Evolutionary conservation across 768 basidiomycete species (phyloP).

Genomic region (Naganishia randhawae): DNA sequence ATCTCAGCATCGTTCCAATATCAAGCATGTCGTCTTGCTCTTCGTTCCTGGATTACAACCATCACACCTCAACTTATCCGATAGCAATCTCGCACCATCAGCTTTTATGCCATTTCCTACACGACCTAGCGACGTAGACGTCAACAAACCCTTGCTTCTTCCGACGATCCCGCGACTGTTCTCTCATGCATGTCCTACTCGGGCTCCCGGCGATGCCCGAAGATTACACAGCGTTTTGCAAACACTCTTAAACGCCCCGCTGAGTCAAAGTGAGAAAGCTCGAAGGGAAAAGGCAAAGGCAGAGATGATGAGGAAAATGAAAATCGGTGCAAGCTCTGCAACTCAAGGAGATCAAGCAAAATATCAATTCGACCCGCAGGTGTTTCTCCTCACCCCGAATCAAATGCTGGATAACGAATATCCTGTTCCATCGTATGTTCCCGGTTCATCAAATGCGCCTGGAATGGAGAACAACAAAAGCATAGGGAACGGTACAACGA

Average conservation of each 20-base stretch:
- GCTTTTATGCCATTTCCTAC: constrained; percentile 59
- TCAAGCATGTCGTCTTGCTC: constrained; percentile 73
- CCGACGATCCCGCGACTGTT: constrained; percentile 67
- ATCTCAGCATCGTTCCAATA: constrained; percentile 64
- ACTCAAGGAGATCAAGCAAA: constrained; percentile 33
- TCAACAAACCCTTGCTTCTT: constrained; percentile 49
- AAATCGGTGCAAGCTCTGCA: constrained; percentile 41
- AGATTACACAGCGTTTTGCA: constrained; percentile 81
- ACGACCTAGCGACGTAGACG: constrained; percentile 49
- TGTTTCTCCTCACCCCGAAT: constrained; percentile 70
- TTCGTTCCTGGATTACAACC: constrained; percentile 83
- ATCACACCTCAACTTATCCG: constrained; percentile 63
- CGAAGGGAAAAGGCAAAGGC: constrained; percentile 53
- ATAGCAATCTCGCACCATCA: constrained; percentile 55
- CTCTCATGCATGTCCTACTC: constrained; percentile 87
- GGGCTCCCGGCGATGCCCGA: constrained; percentile 81
- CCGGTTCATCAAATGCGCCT: constrained; percentile 52
- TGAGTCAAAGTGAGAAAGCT: constrained; percentile 76
- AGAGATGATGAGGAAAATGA: constrained; percentile 39
- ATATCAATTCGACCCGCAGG: constrained; percentile 61
- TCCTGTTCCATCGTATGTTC: constrained; percentile 78
- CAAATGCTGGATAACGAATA: constrained; percentile 96
- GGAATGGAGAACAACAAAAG: neutral
- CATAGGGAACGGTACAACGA: neutral
- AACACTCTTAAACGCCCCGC: constrained; percentile 73